These are phyloP conservation scores for Chloris gayana DNA, from an alignment of 176 grass and related monocot species.

Conservation along the genomic window DNA sequence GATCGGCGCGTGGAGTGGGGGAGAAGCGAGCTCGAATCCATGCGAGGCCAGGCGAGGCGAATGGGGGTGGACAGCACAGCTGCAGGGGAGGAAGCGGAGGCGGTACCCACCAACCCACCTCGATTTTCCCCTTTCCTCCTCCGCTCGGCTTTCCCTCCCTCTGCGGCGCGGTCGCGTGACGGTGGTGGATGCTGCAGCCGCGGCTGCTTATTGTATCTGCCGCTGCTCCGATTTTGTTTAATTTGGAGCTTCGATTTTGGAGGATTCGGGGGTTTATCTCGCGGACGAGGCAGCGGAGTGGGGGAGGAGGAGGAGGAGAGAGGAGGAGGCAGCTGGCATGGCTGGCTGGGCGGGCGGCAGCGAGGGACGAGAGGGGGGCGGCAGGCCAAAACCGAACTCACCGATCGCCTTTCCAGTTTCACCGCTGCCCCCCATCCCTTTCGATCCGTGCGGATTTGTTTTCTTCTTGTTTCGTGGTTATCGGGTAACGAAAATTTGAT, in stretches of 20 bases:
- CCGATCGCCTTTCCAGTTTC: neutral
- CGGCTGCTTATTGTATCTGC: constrained; percentile 48
- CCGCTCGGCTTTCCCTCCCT: no score
- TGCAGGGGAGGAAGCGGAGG: constrained; percentile 15
- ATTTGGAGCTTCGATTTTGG: constrained; percentile 33
- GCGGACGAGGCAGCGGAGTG: neutral
- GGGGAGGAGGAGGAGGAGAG: neutral
- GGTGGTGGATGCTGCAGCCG: constrained; percentile 7
- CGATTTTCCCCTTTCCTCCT: constrained; percentile 38
- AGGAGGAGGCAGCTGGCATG: constrained; percentile 30
- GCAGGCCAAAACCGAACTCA: neutral
- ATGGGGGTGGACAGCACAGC: constrained; percentile 38
- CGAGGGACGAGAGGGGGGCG: neutral
- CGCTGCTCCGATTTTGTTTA: constrained; percentile 36
- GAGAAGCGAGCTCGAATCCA: constrained; percentile 53
- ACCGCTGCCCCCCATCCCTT: neutral
- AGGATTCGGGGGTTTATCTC: constrained; percentile 15
- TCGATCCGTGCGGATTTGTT: neutral
- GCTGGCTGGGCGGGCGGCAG: constrained; percentile 15
- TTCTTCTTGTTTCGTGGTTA: neutral
- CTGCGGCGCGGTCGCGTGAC: constrained; percentile 40
- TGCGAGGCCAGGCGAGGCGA: constrained; percentile 39
- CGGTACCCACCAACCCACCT: constrained; percentile 50
- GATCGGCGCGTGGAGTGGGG: constrained; percentile 52
- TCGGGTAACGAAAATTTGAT: neutral